Evolutionary conservation across 2,329 filamentous ascomycete genomes (phyloP).

Genomic region (Aplosporella prunicola): DNA sequence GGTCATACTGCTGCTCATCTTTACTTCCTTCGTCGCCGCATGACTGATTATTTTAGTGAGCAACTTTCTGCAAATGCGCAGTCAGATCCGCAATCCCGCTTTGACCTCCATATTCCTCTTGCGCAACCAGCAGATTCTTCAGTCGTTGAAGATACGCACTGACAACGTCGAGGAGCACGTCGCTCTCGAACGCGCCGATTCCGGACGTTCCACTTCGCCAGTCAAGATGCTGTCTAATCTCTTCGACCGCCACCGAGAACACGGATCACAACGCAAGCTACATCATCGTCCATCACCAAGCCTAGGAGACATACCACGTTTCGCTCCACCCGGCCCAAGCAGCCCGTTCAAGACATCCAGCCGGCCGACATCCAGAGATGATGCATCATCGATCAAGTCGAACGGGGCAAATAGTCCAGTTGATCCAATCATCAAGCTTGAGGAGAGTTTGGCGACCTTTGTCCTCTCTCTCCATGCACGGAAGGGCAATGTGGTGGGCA

Average conservation of each 20-base stretch:
- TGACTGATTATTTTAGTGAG: slow-evolving; percentile 44
- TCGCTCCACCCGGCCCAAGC: slow-evolving; percentile 24
- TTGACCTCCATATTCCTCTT: slow-evolving; percentile 62
- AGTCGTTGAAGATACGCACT: slow-evolving; percentile 54
- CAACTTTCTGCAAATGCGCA: slow-evolving; percentile 61
- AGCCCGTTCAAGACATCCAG: slow-evolving; percentile 26
- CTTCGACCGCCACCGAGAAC: slow-evolving; percentile 45
- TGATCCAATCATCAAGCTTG: slow-evolving; percentile 54
- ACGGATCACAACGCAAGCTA: slow-evolving; percentile 22
- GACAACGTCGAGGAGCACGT: slow-evolving; percentile 47
- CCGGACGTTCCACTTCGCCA: slow-evolving; percentile 74
- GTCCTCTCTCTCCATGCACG: slow-evolving; percentile 72
- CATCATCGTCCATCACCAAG: slow-evolving; percentile 24
- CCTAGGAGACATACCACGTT: slow-evolving; percentile 26
- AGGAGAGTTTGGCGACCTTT: slow-evolving; percentile 79
- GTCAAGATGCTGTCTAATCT: slow-evolving; percentile 84
- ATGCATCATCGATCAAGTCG: neutral
- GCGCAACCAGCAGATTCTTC: slow-evolving; percentile 69
- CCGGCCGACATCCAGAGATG: slow-evolving; percentile 16
- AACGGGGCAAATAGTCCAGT: slow-evolving; percentile 10
- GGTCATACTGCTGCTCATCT: slow-evolving; percentile 3
- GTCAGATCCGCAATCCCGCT: slow-evolving; percentile 54
- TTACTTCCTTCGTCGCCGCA: neutral
- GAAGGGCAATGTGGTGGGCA: slow-evolving; percentile 78
- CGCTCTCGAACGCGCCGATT: slow-evolving; percentile 26